These are phyloP conservation scores for Baudoinia panamericana DNA, from an alignment of 495 filamentous ascomycete genomes.

Conservation along the genomic window DNA sequence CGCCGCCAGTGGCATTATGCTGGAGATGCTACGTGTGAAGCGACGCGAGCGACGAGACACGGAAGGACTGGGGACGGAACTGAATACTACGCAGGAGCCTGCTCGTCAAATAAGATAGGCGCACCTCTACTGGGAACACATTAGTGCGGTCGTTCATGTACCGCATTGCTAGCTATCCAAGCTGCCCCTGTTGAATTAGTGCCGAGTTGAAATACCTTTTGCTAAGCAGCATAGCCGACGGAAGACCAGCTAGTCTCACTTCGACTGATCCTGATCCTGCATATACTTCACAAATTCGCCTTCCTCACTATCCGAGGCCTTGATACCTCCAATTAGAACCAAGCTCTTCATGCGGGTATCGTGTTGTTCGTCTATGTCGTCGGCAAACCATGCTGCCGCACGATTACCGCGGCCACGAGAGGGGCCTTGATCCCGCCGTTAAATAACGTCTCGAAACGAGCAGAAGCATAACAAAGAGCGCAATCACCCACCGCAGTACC, in stretches of 20 bases:
- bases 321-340: slow-evolving; percentile 49
- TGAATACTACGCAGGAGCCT: too few species aligned
- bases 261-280: slow-evolving; percentile 41
- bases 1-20: slow-evolving; percentile 7
- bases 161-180: too few species aligned
- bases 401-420: slow-evolving; percentile 50
- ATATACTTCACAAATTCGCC: slow-evolving; percentile 42
- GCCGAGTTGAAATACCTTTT: too few species aligned
- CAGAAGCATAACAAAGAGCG: too few species aligned
- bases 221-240: too few species aligned
- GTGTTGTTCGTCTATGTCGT: slow-evolving; percentile 39
- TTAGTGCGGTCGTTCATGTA: not conserved
- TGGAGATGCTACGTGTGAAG: slow-evolving; percentile 14
- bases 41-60: too few species aligned
- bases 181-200: too few species aligned
- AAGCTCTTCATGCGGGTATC: slow-evolving; percentile 42
- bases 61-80: too few species aligned
- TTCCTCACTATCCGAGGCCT: slow-evolving; percentile 49
- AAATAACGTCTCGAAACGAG: not conserved
- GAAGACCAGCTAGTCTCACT: slow-evolving; percentile 1
- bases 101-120: too few species aligned
- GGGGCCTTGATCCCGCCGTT: slow-evolving; percentile 32
- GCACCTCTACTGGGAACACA: too few species aligned
- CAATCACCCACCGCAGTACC: slow-evolving; percentile 51
- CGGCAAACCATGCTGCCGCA: slow-evolving; percentile 55